Evolutionary conservation across 2,329 filamentous ascomycete genomes (phyloP).

Genomic region (Fulvia fulva): DNA sequence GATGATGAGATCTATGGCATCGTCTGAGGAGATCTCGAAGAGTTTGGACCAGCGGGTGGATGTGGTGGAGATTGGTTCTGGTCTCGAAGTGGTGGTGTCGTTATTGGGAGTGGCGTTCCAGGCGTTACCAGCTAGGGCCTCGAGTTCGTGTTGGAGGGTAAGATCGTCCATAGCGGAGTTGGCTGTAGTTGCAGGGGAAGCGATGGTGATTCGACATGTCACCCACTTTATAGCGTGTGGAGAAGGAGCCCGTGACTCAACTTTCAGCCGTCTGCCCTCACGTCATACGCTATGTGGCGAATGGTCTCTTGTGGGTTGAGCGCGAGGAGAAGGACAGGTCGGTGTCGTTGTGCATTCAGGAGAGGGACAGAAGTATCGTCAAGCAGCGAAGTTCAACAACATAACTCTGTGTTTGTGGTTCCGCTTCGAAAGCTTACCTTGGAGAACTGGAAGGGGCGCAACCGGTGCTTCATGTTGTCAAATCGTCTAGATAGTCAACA

Average conservation of each 20-base stretch:
- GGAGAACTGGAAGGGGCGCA: neutral
- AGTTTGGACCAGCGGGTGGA: constrained; percentile 35
- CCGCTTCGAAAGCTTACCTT: neutral
- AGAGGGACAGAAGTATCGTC: too few relatives aligned
- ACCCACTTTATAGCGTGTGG: neutral
- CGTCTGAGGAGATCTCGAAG: constrained; percentile 32
- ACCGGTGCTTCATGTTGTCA: neutral
- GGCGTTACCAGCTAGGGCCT: constrained; percentile 27
- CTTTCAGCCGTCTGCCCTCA: neutral
- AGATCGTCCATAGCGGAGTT: constrained; percentile 22
- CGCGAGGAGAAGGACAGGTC: too few relatives aligned
- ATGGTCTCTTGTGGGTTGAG: neutral
- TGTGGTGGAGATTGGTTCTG: constrained; percentile 25
- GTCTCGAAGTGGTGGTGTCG: neutral
- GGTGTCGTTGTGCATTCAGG: too few relatives aligned
- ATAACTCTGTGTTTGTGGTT: too few relatives aligned
- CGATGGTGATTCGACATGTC: neutral
- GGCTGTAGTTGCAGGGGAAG: too few relatives aligned
- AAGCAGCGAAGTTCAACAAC: too few relatives aligned
- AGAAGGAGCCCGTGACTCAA: neutral
- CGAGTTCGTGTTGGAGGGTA: constrained; percentile 24
- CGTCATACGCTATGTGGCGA: neutral
- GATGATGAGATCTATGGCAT: constrained; percentile 34
- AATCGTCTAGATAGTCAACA: too few relatives aligned
- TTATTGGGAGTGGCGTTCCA: constrained; percentile 1